Evolutionary conservation across 352 stramenopile species (phyloP).

Genomic region (Phytophthora pistaciae): DNA sequence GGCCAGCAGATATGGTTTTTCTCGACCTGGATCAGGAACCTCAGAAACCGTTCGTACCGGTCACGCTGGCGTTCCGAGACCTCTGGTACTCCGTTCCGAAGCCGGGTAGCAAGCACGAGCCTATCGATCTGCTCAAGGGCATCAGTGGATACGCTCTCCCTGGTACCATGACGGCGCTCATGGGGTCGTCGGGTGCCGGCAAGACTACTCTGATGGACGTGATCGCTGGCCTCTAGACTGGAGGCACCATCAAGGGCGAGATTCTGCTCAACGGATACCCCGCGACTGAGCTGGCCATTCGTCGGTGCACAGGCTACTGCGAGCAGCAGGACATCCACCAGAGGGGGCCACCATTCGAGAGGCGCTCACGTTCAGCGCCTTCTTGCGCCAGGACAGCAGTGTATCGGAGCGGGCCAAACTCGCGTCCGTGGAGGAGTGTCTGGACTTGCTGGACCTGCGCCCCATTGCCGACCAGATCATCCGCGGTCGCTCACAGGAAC

Average conservation of each 20-base stretch:
- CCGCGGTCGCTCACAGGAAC: slow-evolving; percentile 45
- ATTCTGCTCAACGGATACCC: slow-evolving; percentile 59
- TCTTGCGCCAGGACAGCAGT: slow-evolving; percentile 60
- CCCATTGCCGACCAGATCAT: slow-evolving; percentile 51
- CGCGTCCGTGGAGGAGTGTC: slow-evolving; percentile 39
- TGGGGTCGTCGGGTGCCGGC: slow-evolving; percentile 64
- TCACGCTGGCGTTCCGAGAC: slow-evolving; percentile 38
- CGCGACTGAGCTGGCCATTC: slow-evolving; percentile 35
- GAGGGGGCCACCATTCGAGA: slow-evolving; percentile 81
- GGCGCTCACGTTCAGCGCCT: slow-evolving; percentile 88
- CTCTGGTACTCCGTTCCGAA: slow-evolving; percentile 37
- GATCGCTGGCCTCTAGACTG: slow-evolving; percentile 89
- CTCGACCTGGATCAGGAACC: slow-evolving; percentile 20
- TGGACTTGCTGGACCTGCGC: slow-evolving; percentile 42
- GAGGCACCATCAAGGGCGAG: slow-evolving; percentile 62
- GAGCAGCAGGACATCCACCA: slow-evolving; percentile 30
- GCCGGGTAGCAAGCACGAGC: slow-evolving; percentile 14
- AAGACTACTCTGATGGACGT: slow-evolving; percentile 63
- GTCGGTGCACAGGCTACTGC: slow-evolving; percentile 42
- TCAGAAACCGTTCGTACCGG: slow-evolving; percentile 18
- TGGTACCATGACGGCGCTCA: slow-evolving; percentile 55
- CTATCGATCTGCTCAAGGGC: slow-evolving; percentile 74
- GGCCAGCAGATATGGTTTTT: slow-evolving; percentile 5
- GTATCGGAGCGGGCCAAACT: slow-evolving; percentile 38
- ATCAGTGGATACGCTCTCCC: slow-evolving; percentile 58